phyloP scores from a whole-genome alignment of 1,139 yeast species.

The Petasospora fabianii region DNA sequence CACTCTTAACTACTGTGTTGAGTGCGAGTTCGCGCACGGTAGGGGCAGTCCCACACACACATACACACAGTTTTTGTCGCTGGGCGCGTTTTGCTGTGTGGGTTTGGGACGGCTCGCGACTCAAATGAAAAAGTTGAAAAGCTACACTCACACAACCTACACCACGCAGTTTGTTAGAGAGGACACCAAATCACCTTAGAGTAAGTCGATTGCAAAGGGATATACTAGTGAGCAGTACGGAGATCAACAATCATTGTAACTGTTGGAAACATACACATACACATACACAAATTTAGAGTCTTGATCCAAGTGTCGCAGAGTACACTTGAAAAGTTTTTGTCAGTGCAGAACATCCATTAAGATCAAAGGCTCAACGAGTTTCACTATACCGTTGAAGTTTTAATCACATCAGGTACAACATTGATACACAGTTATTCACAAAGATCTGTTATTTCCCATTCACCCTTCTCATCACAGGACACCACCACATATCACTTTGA shows the following conservation, averaged over 20 bases:
- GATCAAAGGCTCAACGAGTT: too few species aligned
- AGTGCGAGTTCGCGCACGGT: constrained; percentile 4
- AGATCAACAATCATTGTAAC: too few species aligned
- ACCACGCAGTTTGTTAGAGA: constrained; percentile 4
- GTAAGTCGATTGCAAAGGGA: constrained; percentile 7
- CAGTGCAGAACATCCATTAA: background rate
- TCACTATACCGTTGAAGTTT: too few species aligned
- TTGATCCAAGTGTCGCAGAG: background rate
- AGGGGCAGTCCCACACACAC: constrained; percentile 8
- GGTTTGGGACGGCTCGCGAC: constrained; percentile 8
- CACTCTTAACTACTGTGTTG: constrained; percentile 4
- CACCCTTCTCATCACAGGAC: too few species aligned
- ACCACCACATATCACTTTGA: background rate
- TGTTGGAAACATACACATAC: background rate
- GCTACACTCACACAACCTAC: constrained; percentile 11
- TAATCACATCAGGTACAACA: too few species aligned
- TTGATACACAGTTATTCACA: too few species aligned
- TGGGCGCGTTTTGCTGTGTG: too few species aligned
- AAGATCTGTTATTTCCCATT: too few species aligned
- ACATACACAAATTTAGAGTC: background rate
- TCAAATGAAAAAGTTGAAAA: constrained; percentile 16
- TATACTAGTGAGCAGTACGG: background rate
- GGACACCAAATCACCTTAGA: constrained; percentile 11
- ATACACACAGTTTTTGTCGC: too few species aligned
- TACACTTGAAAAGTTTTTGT: background rate